A percentile compares a stretch with the other conserved stretches of the same genome.
Evolutionary conservation across 1,139 yeast genomes (phyloP).

Genomic region (Yamadazyma aaseri): DNA sequence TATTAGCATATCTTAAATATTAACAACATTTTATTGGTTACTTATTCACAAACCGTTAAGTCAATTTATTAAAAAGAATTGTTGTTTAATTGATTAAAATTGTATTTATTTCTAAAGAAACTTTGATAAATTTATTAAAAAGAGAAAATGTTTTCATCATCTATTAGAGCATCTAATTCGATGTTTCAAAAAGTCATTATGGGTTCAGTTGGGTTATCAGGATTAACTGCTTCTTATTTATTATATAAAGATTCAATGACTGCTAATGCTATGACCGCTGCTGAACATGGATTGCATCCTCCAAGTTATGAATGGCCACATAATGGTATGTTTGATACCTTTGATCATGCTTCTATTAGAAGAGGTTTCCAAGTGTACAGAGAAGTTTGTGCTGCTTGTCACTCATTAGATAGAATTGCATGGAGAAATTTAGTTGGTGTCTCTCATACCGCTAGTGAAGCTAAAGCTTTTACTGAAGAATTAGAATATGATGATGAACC

Average conservation of each 20-base stretch:
- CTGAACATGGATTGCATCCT: constrained; percentile 98
- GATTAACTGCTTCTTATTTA: constrained; percentile 70
- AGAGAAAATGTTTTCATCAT: constrained; percentile 25
- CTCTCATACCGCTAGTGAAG: constrained; percentile 88
- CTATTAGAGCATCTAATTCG: constrained; percentile 28
- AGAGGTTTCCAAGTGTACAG: constrained; percentile 99
- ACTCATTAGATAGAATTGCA: constrained; percentile 93
- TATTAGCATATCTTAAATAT: too few relatives aligned
- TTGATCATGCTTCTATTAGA: constrained; percentile 95
- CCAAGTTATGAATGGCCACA: constrained; percentile 95
- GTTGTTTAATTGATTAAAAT: too few relatives aligned
- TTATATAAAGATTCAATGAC: constrained; percentile 77
- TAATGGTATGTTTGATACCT: constrained; percentile 85
- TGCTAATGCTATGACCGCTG: constrained; percentile 97
- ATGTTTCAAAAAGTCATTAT: constrained; percentile 55
- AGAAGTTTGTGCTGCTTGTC: constrained; percentile 99
- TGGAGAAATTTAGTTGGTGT: constrained; percentile 99
- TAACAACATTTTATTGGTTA: too few relatives aligned
- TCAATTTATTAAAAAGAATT: too few relatives aligned
- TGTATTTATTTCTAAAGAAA: too few relatives aligned
- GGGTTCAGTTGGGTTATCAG: constrained; percentile 67
- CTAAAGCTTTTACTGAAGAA: constrained; percentile 91
- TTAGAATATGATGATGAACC: constrained; percentile 99
- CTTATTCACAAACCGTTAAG: too few relatives aligned
- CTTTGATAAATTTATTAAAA: too few relatives aligned